A percentile compares a stretch with the other conserved stretches of the same genome.
phyloP scores from a whole-genome alignment of 805 yeast species.

The Komagataella phaffii region DNA sequence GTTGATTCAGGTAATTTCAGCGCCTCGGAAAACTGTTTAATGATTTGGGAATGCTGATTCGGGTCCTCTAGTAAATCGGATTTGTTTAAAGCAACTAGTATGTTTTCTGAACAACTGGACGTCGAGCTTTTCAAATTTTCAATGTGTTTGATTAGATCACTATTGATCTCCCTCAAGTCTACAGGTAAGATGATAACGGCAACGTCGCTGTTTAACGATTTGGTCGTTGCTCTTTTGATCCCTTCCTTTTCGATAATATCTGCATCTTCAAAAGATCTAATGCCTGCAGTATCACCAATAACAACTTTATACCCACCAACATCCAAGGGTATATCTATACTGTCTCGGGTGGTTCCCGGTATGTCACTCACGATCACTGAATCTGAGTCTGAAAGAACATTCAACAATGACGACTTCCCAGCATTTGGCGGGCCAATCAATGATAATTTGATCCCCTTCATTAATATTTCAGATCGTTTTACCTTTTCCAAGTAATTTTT shows the following conservation, averaged over 20 bases:
- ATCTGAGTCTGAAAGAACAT: slow-evolving; percentile 61
- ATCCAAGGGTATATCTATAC: slow-evolving; percentile 70
- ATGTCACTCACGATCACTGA: slow-evolving; percentile 84
- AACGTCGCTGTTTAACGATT: slow-evolving; percentile 50
- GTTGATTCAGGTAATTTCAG: slow-evolving; percentile 13
- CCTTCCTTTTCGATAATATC: slow-evolving; percentile 72
- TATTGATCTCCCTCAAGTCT: slow-evolving; percentile 17
- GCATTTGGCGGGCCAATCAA: slow-evolving; percentile 92
- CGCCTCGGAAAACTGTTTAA: slow-evolving; percentile 13
- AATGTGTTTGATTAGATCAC: slow-evolving; percentile 27
- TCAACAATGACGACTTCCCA: slow-evolving; percentile 83
- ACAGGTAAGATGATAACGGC: slow-evolving; percentile 52
- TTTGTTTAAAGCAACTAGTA: slow-evolving; percentile 45
- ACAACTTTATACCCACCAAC: slow-evolving; percentile 75
- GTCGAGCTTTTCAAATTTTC: slow-evolving; percentile 12
- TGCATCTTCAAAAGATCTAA: slow-evolving; percentile 32
- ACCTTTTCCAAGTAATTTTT: slow-evolving; percentile 28
- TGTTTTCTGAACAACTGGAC: slow-evolving; percentile 4
- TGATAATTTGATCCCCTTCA: slow-evolving; percentile 60
- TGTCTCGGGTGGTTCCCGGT: slow-evolving; percentile 92
- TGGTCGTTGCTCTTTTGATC: slow-evolving; percentile 57
- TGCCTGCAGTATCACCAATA: slow-evolving; percentile 89
- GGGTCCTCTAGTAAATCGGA: slow-evolving; percentile 28
- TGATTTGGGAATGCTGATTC: slow-evolving; percentile 5
- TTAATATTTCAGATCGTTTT: slow-evolving; percentile 44